Conservation (phyloP, 495 filamentous ascomycete genomes). For the Xylaria curta region DNA sequence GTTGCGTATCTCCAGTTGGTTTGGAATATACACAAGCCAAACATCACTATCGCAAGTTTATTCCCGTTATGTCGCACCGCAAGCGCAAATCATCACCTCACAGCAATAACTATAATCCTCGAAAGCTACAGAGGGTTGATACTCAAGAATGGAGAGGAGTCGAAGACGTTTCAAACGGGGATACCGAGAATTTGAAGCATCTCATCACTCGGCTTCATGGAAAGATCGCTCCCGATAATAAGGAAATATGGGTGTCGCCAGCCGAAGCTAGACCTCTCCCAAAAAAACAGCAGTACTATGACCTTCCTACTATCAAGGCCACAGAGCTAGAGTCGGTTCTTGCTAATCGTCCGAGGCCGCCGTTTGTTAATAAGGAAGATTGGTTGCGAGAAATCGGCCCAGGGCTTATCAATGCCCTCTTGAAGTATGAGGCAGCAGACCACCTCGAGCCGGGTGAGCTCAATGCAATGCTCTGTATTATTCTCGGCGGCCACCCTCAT, state of each 20-base stretch:
- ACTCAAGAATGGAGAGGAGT: background rate
- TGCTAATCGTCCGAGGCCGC: background rate
- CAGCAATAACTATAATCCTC: no score
- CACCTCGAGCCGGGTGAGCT: background rate
- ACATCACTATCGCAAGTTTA: background rate
- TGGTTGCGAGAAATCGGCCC: conserved; percentile 1
- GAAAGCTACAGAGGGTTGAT: background rate
- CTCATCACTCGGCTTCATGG: background rate
- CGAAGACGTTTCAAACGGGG: background rate
- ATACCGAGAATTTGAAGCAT: background rate
- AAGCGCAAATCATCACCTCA: background rate
- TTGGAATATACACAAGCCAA: background rate
- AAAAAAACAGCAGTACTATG: background rate
- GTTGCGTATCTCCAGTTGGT: background rate
- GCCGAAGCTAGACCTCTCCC: background rate
- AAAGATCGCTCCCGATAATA: background rate
- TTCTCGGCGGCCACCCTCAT: background rate
- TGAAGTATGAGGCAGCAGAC: background rate
- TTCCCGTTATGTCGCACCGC: background rate
- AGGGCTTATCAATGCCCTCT: background rate
- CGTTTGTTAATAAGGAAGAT: background rate
- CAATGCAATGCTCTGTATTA: conserved; percentile 3
- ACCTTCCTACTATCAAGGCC: background rate
- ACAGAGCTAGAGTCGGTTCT: background rate
- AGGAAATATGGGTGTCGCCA: background rate